Evolutionary conservation across 2,329 filamentous ascomycete genomes (phyloP).

Genomic region (Colletotrichum tanaceti): DNA sequence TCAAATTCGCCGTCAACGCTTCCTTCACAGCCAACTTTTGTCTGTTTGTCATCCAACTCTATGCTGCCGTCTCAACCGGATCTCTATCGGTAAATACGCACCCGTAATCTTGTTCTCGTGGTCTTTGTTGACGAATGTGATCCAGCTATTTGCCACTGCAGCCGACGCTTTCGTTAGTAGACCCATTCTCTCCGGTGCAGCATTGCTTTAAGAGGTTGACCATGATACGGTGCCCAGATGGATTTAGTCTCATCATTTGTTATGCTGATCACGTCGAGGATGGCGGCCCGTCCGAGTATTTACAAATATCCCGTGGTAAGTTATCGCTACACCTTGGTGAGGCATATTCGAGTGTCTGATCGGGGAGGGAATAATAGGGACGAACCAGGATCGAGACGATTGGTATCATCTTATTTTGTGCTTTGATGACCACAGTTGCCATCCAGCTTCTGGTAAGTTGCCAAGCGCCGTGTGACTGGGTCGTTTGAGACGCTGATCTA

Average conservation of each 20-base stretch:
- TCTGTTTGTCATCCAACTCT: conserved; percentile 68
- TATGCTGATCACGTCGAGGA: conserved; percentile 69
- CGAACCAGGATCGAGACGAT: conserved; percentile 72
- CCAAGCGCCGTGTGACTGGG: conserved; percentile 32
- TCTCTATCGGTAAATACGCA: conserved; percentile 59
- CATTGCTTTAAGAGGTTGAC: conserved; percentile 37
- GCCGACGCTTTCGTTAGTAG: conserved; percentile 69
- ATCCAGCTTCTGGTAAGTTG: conserved; percentile 67
- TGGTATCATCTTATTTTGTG: conserved; percentile 74
- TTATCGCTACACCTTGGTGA: conserved; percentile 33
- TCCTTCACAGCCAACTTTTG: conserved; percentile 64
- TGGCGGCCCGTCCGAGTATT: conserved; percentile 69
- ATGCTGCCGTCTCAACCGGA: conserved; percentile 67
- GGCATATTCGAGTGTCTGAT: conserved; percentile 12
- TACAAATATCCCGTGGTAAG: conserved; percentile 71
- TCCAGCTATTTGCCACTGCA: conserved; percentile 70
- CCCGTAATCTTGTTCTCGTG: conserved; percentile 7
- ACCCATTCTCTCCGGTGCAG: not conserved
- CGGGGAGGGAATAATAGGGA: conserved; percentile 52
- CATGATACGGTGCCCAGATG: conserved; percentile 53
- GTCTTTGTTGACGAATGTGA: conserved; percentile 25
- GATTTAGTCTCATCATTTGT: conserved; percentile 73
- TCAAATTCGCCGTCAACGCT: conserved; percentile 65
- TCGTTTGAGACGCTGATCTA: conserved; percentile 42
- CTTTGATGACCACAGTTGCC: conserved; percentile 74